Percentiles rank a stretch among this genome's conserved stretches.
Conservation (phyloP, 1,284 basidiomycete species). For the Ustanciosporium gigantosporum region DNA sequence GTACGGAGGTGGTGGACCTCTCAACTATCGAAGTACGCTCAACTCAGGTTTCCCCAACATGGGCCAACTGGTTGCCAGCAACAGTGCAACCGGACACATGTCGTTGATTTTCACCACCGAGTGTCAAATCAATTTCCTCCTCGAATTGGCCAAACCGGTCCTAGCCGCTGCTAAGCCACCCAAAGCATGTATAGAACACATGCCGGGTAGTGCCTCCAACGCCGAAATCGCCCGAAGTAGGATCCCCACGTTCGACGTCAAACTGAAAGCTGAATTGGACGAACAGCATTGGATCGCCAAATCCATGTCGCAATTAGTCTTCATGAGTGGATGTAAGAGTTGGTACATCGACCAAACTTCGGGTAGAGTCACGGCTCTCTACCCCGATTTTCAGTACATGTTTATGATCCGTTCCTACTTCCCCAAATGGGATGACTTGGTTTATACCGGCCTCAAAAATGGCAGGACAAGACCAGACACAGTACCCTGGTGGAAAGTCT, state of each 20-base stretch:
- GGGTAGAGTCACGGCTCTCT: constrained; percentile 48
- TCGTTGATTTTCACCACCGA: constrained; percentile 53
- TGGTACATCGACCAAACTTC: constrained; percentile 54
- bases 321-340: constrained; percentile 40
- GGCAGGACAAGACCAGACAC: constrained; percentile 10
- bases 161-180: constrained; percentile 33
- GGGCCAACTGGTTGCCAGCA: constrained; percentile 49
- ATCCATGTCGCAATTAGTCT: constrained; percentile 47
- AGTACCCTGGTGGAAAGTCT: constrained; percentile 37
- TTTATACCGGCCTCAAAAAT: constrained; percentile 34
- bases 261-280: constrained; percentile 48
- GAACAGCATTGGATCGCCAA: constrained; percentile 56
- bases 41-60: constrained; percentile 56
- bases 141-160: constrained; percentile 43
- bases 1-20: constrained; percentile 47
- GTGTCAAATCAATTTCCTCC: constrained; percentile 42
- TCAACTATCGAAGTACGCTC: constrained; percentile 50
- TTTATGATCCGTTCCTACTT: constrained; percentile 37
- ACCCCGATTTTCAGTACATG: constrained; percentile 55
- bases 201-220: constrained; percentile 23
- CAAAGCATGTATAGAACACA: constrained; percentile 31
- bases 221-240: constrained; percentile 3
- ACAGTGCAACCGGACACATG: constrained; percentile 55
- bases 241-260: constrained; percentile 49
- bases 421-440: constrained; percentile 49